A percentile compares a stretch with the other conserved stretches of the same genome.
These are phyloP conservation scores for Choiromyces venosus DNA, from an alignment of 495 filamentous ascomycete species.

Conservation along the genomic window DNA sequence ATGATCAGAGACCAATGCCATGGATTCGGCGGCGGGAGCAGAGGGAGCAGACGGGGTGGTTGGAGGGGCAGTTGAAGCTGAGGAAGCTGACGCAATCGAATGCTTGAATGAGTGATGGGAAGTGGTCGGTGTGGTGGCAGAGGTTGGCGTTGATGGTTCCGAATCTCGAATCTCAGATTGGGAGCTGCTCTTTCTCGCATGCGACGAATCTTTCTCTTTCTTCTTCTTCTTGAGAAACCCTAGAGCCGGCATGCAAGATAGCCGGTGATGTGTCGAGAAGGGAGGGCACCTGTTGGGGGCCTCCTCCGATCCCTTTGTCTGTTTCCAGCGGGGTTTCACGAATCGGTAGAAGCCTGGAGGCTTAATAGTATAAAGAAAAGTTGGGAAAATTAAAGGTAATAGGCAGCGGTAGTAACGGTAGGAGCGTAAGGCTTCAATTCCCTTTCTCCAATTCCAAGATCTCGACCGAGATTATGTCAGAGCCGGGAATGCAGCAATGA, in stretches of 20 bases:
- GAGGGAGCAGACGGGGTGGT: conserved; percentile 42
- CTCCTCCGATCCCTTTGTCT: conserved; percentile 43
- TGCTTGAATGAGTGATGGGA: conserved; percentile 55
- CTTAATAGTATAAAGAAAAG: conserved; percentile 29
- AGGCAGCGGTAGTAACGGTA: conserved; percentile 18
- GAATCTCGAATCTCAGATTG: conserved; percentile 41
- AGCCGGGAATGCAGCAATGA: background rate
- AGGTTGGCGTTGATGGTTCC: conserved; percentile 44
- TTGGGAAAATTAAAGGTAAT: conserved; percentile 6
- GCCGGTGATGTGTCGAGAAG: conserved; percentile 38
- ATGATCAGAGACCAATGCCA: conserved; percentile 43
- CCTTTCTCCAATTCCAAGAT: conserved; percentile 27
- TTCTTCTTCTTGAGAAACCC: conserved; percentile 96
- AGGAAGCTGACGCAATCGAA: conserved; percentile 45
- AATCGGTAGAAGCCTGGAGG: conserved; percentile 31
- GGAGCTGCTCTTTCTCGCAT: conserved; percentile 41
- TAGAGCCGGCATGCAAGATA: conserved; percentile 61
- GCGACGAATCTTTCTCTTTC: conserved; percentile 61
- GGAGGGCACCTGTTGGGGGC: conserved; percentile 38
- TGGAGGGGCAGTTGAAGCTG: conserved; percentile 41
- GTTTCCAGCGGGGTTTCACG: conserved; percentile 35
- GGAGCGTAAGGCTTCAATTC: conserved; percentile 33
- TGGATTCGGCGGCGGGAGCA: conserved; percentile 41
- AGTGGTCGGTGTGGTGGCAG: conserved; percentile 56
- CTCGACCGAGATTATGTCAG: background rate